These are phyloP conservation scores for Urostyla sp. DNA, from an alignment of 73 alveolate species.

Conservation along the genomic window DNA sequence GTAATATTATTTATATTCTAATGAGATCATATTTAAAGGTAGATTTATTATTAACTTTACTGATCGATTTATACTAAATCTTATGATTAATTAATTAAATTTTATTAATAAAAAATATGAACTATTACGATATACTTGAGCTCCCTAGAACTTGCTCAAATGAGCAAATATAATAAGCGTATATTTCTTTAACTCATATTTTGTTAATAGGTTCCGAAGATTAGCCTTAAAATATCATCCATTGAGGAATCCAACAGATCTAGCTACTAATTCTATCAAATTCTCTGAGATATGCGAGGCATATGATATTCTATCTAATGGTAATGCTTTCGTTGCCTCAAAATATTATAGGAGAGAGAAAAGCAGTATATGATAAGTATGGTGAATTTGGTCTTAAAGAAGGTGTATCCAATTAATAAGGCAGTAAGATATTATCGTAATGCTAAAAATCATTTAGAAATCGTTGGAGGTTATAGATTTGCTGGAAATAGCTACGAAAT, in stretches of 20 bases:
- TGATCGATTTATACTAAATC: too few relatives aligned
- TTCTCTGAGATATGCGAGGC: slow-evolving; percentile 94
- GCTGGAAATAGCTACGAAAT: slow-evolving; percentile 95
- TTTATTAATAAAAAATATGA: slow-evolving; percentile 72
- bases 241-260: slow-evolving; percentile 75
- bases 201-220: slow-evolving; percentile 48
- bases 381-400: slow-evolving; percentile 93
- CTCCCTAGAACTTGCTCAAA: slow-evolving; percentile 83
- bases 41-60: too few relatives aligned
- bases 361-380: slow-evolving; percentile 87
- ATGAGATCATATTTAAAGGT: too few relatives aligned
- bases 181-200: neutral
- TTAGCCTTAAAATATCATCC: slow-evolving; percentile 89
- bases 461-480: slow-evolving; percentile 93
- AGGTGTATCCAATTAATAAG: slow-evolving; percentile 84
- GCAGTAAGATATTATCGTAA: slow-evolving; percentile 25
- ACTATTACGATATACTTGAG: slow-evolving; percentile 89
- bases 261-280: slow-evolving; percentile 78
- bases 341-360: slow-evolving; percentile 47
- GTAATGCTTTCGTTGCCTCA: slow-evolving; percentile 18
- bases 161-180: slow-evolving; percentile 89
- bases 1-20: too few relatives aligned
- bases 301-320: slow-evolving; percentile 92
- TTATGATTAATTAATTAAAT: too few relatives aligned
- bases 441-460: slow-evolving; percentile 1